phyloP scores from a whole-genome alignment of 2,329 filamentous ascomycete genomes.

The Drechslerella stenobrocha region DNA sequence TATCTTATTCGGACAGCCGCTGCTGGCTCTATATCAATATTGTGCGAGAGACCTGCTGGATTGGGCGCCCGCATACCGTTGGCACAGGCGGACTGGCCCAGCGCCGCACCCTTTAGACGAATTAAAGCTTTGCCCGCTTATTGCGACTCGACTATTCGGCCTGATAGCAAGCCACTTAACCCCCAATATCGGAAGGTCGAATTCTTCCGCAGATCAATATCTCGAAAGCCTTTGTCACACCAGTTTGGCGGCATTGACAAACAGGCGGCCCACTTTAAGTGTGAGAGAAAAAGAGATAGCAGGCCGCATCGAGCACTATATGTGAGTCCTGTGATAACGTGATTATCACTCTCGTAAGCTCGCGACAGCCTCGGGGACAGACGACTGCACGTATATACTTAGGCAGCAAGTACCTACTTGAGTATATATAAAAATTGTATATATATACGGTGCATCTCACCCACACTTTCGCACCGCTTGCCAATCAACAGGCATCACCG shows the following conservation, averaged over 20 bases:
- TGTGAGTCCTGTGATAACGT: slow-evolving; percentile 8
- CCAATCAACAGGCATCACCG: slow-evolving; percentile 22
- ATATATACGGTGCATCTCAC: slow-evolving; percentile 2
- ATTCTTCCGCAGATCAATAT: slow-evolving; percentile 36
- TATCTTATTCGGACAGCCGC: neutral
- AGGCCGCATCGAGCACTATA: slow-evolving; percentile 2
- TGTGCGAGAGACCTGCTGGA: slow-evolving; percentile 27
- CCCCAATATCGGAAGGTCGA: slow-evolving; percentile 49
- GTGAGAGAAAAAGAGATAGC: slow-evolving; percentile 7
- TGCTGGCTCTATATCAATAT: neutral
- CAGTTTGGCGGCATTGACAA: slow-evolving; percentile 22
- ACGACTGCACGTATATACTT: neutral
- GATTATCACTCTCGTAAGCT: neutral
- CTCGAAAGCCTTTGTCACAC: slow-evolving; percentile 26
- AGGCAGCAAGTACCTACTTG: neutral
- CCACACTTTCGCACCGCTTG: slow-evolving; percentile 4
- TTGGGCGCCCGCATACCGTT: slow-evolving; percentile 10
- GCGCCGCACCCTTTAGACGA: slow-evolving; percentile 40
- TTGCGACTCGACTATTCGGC: slow-evolving; percentile 30
- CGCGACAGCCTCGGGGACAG: neutral
- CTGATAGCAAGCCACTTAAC: slow-evolving; percentile 48
- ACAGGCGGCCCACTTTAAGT: slow-evolving; percentile 36
- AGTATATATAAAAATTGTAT: neutral
- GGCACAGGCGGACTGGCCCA: neutral
- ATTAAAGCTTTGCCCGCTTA: slow-evolving; percentile 47